Percentiles rank a stretch among this genome's conserved stretches.
These are phyloP conservation scores for Boletales sp. DNA, from an alignment of 768 basidiomycete species.

Conservation along the genomic window DNA sequence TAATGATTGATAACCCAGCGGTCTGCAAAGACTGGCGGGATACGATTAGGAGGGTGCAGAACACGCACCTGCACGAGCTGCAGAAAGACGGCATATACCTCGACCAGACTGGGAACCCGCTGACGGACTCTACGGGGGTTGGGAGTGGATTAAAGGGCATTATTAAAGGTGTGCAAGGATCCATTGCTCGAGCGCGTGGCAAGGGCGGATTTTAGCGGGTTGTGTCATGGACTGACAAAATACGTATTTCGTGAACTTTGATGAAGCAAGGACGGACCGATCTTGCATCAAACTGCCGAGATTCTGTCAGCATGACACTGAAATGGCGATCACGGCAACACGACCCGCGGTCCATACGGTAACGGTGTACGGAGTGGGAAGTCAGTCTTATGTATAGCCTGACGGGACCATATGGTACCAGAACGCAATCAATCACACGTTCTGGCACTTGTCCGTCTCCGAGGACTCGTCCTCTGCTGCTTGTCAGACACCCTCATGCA, in stretches of 20 bases:
- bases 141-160: constrained; percentile 37
- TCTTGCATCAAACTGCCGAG: too few species aligned
- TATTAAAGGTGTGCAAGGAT: constrained; percentile 41
- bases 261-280: too few species aligned
- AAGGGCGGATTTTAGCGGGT: constrained; percentile 35
- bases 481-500: constrained; percentile 43
- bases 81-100: constrained; percentile 56
- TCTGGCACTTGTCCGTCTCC: background rate
- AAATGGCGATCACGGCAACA: too few species aligned
- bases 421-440: constrained; percentile 22
- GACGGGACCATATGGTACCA: constrained; percentile 26
- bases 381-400: constrained; percentile 32
- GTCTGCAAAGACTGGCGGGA: constrained; percentile 56
- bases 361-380: constrained; percentile 31
- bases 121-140: constrained; percentile 37
- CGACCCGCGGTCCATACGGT: constrained; percentile 8
- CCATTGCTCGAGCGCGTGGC: constrained; percentile 40
- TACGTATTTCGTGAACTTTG: too few species aligned
- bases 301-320: too few species aligned
- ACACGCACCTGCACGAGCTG: constrained; percentile 47
- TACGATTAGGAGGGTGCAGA: constrained; percentile 49
- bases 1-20: constrained; percentile 55
- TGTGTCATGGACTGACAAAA: background rate
- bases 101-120: constrained; percentile 41
- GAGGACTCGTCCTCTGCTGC: constrained; percentile 1